Base-by-base conservation (phyloP, 306 rosid genomes). In the Oemleria cerasiformis region DNA sequence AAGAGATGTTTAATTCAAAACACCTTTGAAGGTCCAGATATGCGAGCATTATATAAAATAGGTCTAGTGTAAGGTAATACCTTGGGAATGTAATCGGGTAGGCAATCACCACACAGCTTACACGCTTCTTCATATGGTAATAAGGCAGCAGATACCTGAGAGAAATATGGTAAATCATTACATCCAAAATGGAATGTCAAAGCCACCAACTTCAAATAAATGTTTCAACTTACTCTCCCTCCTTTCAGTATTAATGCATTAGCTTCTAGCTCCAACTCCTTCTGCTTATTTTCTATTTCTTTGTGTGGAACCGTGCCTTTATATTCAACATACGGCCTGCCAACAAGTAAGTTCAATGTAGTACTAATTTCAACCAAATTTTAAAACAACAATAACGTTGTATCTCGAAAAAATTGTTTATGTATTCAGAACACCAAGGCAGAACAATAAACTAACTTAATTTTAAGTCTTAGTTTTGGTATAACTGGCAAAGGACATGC, bases 261-360 rank as follows among this genome's bases (percentile, higher is more conserved):
- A 57, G 85, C 92, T 70, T 85, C 92, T 34, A 57, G 70, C 86
- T 91, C 90, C 57, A 91, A 67, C 43, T 85, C 90, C 75, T 88
- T 83, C 43, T 71, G 82, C 87, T 88, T 91, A 45, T 9, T 79
- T 76, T 67, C 87, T 70, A 80, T 15, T 73, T 86, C 97, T 53
- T 76, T 78, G 48, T 81, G 88, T 25, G 88, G 80, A 83, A 86
- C 12, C n/a, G 73, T 71, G 78, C 90, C 95, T 77, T 83, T 88
- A 71, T 86, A 91, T 83, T 91, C 95, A 71, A 85, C 89, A 86
- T 81, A 85, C 17, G 97, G 92, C 80, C 92, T 86, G 85, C 76
- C 62, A 83, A 81, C 49, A 69, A 76, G 66, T 20, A 69, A 6
- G 79, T 63, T 62, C 56, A 64, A 48, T 5, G 19, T 51, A 76